These are phyloP conservation scores for Pezicula radicicola DNA, from an alignment of 2,329 filamentous ascomycete species.

Conservation along the genomic window DNA sequence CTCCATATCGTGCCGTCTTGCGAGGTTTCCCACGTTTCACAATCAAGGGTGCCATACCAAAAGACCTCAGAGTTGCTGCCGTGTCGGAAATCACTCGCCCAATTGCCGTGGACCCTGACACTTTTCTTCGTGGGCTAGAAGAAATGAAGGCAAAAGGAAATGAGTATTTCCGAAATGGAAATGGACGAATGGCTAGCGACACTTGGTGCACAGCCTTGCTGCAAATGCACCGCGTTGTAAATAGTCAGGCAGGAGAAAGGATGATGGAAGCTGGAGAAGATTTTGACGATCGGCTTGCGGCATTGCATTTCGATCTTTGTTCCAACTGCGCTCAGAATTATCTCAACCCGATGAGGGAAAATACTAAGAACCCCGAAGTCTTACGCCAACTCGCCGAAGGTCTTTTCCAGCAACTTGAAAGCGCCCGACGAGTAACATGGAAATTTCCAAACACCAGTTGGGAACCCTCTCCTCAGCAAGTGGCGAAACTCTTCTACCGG, in stretches of 20 bases:
- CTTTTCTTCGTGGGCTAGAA: not conserved
- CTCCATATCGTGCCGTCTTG: not conserved
- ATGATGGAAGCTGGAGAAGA: not conserved
- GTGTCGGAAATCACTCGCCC: not conserved
- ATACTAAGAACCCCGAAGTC: too few relatives aligned
- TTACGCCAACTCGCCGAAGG: not conserved
- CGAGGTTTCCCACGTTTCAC: not conserved
- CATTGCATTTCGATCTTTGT: not conserved
- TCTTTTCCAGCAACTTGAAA: not conserved
- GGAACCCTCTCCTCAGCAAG: not conserved
- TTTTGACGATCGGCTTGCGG: not conserved
- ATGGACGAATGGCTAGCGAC: not conserved
- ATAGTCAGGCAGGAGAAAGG: not conserved
- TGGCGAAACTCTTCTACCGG: not conserved
- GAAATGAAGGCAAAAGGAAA: not conserved
- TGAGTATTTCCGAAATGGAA: not conserved
- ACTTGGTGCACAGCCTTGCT: too few relatives aligned
- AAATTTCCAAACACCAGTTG: not conserved
- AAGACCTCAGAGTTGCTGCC: not conserved
- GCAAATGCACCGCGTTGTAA: too few relatives aligned
- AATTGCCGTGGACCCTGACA: not conserved
- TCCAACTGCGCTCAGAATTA: not conserved
- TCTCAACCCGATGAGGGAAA: not conserved
- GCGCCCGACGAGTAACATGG: not conserved
- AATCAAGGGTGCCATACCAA: not conserved